Conservation (phyloP, 768 basidiomycete species). For the Saitozyma sp. region DNA sequence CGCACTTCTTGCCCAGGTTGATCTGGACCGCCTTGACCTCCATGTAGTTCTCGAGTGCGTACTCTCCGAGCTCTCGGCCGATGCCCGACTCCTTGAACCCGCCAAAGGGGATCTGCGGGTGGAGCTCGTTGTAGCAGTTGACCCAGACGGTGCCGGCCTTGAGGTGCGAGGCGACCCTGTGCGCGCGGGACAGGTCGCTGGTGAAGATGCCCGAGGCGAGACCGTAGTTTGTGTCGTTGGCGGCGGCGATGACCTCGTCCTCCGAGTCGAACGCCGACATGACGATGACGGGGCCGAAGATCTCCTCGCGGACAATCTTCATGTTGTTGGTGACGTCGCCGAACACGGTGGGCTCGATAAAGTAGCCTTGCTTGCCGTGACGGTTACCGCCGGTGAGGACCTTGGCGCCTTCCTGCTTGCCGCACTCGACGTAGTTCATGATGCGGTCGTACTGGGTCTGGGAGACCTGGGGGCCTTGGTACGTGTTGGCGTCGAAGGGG, state of each 20-base stretch:
- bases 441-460: constrained; percentile 56
- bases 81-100: constrained; percentile 80
- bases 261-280: constrained; percentile 82
- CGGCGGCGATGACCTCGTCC: constrained; percentile 67
- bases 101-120: constrained; percentile 85
- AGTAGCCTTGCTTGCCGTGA: constrained; percentile 78
- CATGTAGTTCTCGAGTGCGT: constrained; percentile 66
- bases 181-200: constrained; percentile 70
- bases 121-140: constrained; percentile 56
- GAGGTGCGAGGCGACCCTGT: constrained; percentile 70
- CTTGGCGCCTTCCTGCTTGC: constrained; percentile 68
- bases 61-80: constrained; percentile 76
- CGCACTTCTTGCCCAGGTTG: not conserved
- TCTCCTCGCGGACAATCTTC: constrained; percentile 85
- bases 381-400: constrained; percentile 65
- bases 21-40: constrained; percentile 18
- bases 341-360: constrained; percentile 72
- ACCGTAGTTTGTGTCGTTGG: constrained; percentile 86
- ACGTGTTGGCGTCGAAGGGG: constrained; percentile 71
- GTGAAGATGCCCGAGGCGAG: constrained; percentile 78
- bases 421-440: constrained; percentile 76
- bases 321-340: constrained; percentile 67
- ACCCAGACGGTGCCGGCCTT: constrained; percentile 68
- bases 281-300: constrained; percentile 91
- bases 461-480: constrained; percentile 78